These are phyloP conservation scores for Camelina hispida DNA, from an alignment of 345 rosid species.

Conservation along the genomic window DNA sequence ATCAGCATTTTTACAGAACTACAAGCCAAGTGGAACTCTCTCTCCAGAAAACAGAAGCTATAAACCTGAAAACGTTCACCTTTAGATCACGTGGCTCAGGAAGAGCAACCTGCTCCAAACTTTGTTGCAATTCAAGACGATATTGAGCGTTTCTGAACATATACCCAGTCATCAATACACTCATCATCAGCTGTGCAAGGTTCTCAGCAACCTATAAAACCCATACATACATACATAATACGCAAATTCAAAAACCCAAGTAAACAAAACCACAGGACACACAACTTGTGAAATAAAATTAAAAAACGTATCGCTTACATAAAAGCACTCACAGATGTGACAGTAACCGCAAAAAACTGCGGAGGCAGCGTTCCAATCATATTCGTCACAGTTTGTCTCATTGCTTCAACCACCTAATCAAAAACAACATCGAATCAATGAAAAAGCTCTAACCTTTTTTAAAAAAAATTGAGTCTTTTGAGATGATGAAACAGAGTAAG, in stretches of 20 bases:
- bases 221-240: neutral
- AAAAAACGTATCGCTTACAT: neutral
- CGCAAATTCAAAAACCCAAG: neutral
- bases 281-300: neutral
- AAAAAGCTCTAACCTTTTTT: constrained; percentile 6
- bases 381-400: constrained; percentile 92
- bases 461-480: too few species aligned
- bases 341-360: constrained; percentile 80
- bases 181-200: constrained; percentile 97
- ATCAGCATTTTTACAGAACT: neutral
- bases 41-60: neutral
- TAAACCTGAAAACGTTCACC: constrained; percentile 44
- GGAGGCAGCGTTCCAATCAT: constrained; percentile 98
- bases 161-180: constrained; percentile 96
- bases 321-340: constrained; percentile 71
- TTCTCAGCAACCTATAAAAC: constrained; percentile 88
- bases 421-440: neutral
- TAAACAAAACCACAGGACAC: neutral
- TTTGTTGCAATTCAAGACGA: constrained; percentile 88
- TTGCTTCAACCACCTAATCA: constrained; percentile 87
- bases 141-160: constrained; percentile 94
- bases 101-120: constrained; percentile 89
- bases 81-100: constrained; percentile 70
- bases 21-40: neutral
- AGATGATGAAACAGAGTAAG: constrained; percentile 4